These are phyloP conservation scores for Imleria badia DNA, from an alignment of 768 basidiomycete genomes.

Conservation along the genomic window DNA sequence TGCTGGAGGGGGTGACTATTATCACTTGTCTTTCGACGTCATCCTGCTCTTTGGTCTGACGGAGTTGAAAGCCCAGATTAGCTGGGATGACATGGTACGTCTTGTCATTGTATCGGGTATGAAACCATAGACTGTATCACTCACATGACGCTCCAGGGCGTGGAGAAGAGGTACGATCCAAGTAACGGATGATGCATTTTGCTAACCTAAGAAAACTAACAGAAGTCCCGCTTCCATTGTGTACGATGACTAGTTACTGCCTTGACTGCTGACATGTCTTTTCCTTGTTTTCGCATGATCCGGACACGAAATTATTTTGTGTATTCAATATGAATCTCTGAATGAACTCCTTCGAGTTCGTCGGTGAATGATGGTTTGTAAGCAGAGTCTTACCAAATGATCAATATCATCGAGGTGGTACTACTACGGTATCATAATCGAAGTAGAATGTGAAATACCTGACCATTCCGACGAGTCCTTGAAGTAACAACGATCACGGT, in stretches of 20 bases:
- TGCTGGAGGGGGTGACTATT: slow-evolving; percentile 5
- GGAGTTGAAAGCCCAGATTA: slow-evolving; percentile 45
- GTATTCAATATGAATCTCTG: too few species aligned
- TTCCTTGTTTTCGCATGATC: too few species aligned
- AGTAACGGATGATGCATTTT: neutral
- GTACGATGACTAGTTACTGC: slow-evolving; percentile 13
- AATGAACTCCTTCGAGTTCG: too few species aligned
- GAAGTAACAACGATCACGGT: too few species aligned
- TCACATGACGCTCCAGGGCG: slow-evolving; percentile 10
- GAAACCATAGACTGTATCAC: neutral
- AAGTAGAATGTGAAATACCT: too few species aligned
- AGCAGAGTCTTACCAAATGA: too few species aligned
- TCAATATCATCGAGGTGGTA: too few species aligned
- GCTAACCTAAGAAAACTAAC: neutral
- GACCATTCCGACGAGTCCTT: too few species aligned
- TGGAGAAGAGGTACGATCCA: slow-evolving; percentile 12
- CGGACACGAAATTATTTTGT: too few species aligned
- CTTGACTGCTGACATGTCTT: too few species aligned
- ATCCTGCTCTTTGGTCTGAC: slow-evolving; percentile 42
- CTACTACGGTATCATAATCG: too few species aligned
- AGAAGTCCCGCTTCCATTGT: slow-evolving; percentile 24
- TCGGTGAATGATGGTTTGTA: too few species aligned
- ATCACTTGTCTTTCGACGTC: slow-evolving; percentile 30
- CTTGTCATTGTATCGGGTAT: neutral
- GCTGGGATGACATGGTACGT: slow-evolving; percentile 37